Evolutionary conservation across 768 basidiomycete genomes (phyloP), one percentile per base, ranked within the genome.

Genomic region (Leccinellum rugosiceps): DNA sequence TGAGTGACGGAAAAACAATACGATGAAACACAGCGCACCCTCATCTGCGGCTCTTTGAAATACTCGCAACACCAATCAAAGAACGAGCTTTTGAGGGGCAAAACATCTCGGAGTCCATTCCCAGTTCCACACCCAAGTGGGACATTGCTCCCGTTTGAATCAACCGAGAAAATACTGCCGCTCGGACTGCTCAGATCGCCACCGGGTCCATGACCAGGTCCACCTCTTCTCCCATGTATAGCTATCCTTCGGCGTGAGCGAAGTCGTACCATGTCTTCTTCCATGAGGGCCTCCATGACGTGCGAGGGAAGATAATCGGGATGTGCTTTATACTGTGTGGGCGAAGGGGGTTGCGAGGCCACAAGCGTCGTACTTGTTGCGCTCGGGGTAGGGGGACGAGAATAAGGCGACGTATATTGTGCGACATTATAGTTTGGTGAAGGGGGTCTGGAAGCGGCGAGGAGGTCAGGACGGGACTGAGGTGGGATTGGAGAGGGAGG

Each of bases 1-100:
- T 58, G 58, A 68, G 58, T 52, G 45, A 14, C 13, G 15, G 41
- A 2, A 43, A n/a, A 32, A 48, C 14, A 54, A 48, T 15, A 34
- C 10, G n/a, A 43, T 34, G 31, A 51, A 57, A 19, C 26, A 41
- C 32, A 14, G 64, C 85, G 66, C 69, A 96, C 94, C 79, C 93
- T 87, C 96, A 99, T 98, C 72, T 99, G 97, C 3, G 96, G 94
- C 70, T 98, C 95, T 60, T 90, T 94, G 77, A 98, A 99, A 70
- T 98, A 98, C 68, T 98, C 95, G 66, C 85, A 83, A 58, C 94
- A 94, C 92, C 94, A 98, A 67, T 98, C 96, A 68, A 88, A 99
- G 75, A 92, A 96, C 9, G 83, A 79, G 68, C 93, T 95, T 74
- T 92, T 93, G 65, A 99, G 73, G 0, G 97, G 97, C 60, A 98